These are phyloP conservation scores for Podila epigama DNA, from an alignment of 192 early-diverging fungal species.

Conservation along the genomic window DNA sequence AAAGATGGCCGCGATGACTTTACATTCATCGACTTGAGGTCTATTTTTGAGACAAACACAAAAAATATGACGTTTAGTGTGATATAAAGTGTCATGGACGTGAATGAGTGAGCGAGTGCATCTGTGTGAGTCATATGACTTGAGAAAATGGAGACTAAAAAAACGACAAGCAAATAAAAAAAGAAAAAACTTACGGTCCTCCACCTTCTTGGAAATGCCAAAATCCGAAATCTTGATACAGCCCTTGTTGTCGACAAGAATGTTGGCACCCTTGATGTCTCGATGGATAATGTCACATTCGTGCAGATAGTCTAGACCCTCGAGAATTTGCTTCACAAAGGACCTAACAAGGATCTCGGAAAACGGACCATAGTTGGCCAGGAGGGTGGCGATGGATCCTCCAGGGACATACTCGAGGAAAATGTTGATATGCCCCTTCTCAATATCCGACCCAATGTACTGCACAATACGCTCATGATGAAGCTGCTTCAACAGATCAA, in stretches of 20 bases:
- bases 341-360: conserved; percentile 82
- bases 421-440: conserved; percentile 88
- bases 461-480: conserved; percentile 96
- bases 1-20: conserved; percentile 75
- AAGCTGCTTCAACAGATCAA: conserved; percentile 88
- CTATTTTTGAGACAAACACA: not conserved
- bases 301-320: conserved; percentile 95
- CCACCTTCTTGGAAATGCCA: conserved; percentile 97
- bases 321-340: conserved; percentile 90
- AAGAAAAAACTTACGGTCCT: conserved; percentile 62
- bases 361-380: conserved; percentile 89
- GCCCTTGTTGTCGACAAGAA: conserved; percentile 90
- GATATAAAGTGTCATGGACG: too few relatives aligned
- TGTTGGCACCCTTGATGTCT: conserved; percentile 98
- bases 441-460: conserved; percentile 77
- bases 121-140: not conserved
- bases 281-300: conserved; percentile 95
- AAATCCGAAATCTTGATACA: conserved; percentile 98
- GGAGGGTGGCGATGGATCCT: conserved; percentile 87
- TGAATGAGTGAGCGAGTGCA: too few relatives aligned
- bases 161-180: conserved; percentile 12
- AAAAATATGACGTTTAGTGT: too few relatives aligned
- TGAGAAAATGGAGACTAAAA: not conserved
- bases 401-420: conserved; percentile 99
- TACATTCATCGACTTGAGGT: conserved; percentile 43